phyloP scores from a whole-genome alignment of 176 grass and related monocot genomes.

The Cenchrus purpureus region DNA sequence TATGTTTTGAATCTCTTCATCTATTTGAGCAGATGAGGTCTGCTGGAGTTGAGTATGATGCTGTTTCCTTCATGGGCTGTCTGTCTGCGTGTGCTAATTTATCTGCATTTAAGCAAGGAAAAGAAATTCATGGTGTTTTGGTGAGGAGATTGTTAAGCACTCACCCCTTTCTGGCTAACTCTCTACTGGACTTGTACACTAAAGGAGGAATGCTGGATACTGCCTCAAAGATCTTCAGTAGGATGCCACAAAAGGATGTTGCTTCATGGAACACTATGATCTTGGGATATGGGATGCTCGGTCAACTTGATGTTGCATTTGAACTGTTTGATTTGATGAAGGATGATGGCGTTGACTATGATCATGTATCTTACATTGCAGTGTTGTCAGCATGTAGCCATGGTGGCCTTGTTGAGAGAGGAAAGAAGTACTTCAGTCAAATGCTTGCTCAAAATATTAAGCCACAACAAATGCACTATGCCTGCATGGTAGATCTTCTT shows the following conservation, averaged over 20 bases:
- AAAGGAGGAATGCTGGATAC: slow-evolving; percentile 80
- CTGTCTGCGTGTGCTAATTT: slow-evolving; percentile 79
- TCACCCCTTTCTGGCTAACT: slow-evolving; percentile 71
- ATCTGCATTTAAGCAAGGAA: slow-evolving; percentile 75
- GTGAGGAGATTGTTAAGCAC: slow-evolving; percentile 55
- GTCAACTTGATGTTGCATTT: slow-evolving; percentile 69
- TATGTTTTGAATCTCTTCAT: slow-evolving; percentile 60
- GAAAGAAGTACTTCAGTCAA: slow-evolving; percentile 78
- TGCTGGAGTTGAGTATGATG: slow-evolving; percentile 66
- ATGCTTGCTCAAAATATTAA: slow-evolving; percentile 68
- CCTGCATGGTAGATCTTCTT: slow-evolving; percentile 93
- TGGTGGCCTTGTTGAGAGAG: slow-evolving; percentile 76
- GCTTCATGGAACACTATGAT: slow-evolving; percentile 92
- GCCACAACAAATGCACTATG: slow-evolving; percentile 84
- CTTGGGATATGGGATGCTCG: slow-evolving; percentile 73
- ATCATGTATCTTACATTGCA: slow-evolving; percentile 88
- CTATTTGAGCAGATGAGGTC: slow-evolving; percentile 73
- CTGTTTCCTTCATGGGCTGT: slow-evolving; percentile 76
- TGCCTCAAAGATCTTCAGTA: slow-evolving; percentile 69
- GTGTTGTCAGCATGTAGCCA: slow-evolving; percentile 84
- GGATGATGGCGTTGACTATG: slow-evolving; percentile 61
- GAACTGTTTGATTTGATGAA: slow-evolving; percentile 77
- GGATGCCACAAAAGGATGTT: slow-evolving; percentile 62
- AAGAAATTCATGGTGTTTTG: slow-evolving; percentile 78
- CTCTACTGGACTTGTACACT: slow-evolving; percentile 68